Evolutionary conservation across 2,329 filamentous ascomycete genomes (phyloP).

Genomic region (Lecanicillium sp.): DNA sequence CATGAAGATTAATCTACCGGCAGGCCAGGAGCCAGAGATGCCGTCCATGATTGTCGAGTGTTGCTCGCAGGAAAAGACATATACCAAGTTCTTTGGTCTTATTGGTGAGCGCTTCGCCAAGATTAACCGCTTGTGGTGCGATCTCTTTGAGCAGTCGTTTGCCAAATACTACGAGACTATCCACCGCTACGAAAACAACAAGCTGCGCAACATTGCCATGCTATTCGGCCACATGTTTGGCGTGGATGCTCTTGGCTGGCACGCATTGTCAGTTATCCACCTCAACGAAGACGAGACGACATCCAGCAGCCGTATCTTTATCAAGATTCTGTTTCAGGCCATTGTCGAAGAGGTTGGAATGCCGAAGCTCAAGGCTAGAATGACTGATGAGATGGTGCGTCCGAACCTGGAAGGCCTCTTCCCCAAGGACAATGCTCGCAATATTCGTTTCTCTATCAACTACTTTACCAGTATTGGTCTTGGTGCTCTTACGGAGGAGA

Average conservation of each 20-base stretch:
- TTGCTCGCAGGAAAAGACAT: slow-evolving; percentile 92
- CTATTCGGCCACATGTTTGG: slow-evolving; percentile 90
- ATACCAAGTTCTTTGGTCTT: slow-evolving; percentile 93
- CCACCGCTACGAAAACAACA: slow-evolving; percentile 93
- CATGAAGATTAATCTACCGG: slow-evolving; percentile 84
- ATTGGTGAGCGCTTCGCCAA: slow-evolving; percentile 94
- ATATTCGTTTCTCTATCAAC: slow-evolving; percentile 96
- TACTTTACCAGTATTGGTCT: slow-evolving; percentile 98
- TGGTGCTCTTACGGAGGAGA: slow-evolving; percentile 87
- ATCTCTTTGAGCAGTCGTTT: slow-evolving; percentile 86
- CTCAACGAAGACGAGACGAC: slow-evolving; percentile 97
- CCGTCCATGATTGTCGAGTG: slow-evolving; percentile 97
- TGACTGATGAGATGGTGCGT: slow-evolving; percentile 71
- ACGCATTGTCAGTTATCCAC: slow-evolving; percentile 75
- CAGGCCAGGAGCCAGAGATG: slow-evolving; percentile 79
- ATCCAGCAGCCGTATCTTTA: slow-evolving; percentile 91
- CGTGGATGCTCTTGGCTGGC: slow-evolving; percentile 86
- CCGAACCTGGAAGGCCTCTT: slow-evolving; percentile 80
- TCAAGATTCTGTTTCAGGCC: slow-evolving; percentile 96
- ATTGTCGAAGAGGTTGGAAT: slow-evolving; percentile 81
- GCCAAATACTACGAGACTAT: slow-evolving; percentile 94
- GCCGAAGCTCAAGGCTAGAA: slow-evolving; percentile 64
- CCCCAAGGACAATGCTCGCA: slow-evolving; percentile 78
- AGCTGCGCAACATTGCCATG: slow-evolving; percentile 86
- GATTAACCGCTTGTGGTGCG: slow-evolving; percentile 89